Evolutionary conservation across 345 rosid species (phyloP).

Genomic region (Limnanthes douglasii): DNA sequence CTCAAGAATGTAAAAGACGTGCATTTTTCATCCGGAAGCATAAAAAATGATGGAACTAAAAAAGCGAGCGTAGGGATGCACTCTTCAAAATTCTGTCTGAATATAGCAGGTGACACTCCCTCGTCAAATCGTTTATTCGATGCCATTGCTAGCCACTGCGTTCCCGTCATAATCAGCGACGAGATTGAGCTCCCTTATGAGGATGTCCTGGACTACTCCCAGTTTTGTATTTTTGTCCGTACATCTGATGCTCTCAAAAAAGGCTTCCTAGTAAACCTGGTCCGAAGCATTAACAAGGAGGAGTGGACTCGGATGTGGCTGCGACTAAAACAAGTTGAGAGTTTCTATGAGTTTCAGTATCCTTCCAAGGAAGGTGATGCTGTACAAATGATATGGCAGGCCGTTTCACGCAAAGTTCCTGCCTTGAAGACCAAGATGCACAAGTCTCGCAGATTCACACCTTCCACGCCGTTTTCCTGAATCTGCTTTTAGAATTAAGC

Average conservation of each 20-base stretch:
- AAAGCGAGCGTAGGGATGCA: conserved; percentile 76
- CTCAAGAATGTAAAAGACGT: conserved; percentile 73
- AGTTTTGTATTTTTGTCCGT: conserved; percentile 76
- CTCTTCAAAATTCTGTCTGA: conserved; percentile 81
- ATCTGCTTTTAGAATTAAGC: no score
- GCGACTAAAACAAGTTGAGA: conserved; percentile 44
- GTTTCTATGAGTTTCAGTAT: conserved; percentile 38
- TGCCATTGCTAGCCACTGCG: conserved; percentile 88
- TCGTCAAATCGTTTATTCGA: conserved; percentile 95
- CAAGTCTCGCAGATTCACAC: conserved; percentile 37
- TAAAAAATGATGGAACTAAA: conserved; percentile 43
- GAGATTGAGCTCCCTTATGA: conserved; percentile 90
- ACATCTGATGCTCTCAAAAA: conserved; percentile 65
- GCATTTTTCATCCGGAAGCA: conserved; percentile 77
- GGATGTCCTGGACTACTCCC: conserved; percentile 74
- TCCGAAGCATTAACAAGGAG: conserved; percentile 47
- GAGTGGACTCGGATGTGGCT: conserved; percentile 73
- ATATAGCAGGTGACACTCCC: conserved; percentile 96
- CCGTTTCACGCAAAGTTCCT: conserved; percentile 65
- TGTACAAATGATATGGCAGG: conserved; percentile 91
- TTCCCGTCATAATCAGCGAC: conserved; percentile 86
- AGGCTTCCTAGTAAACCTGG: conserved; percentile 44
- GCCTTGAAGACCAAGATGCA: conserved; percentile 43
- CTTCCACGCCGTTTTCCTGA: not conserved
- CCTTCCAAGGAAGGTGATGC: conserved; percentile 58